These are phyloP conservation scores for Arabis hirsuta DNA, from an alignment of 345 rosid species.

Conservation along the genomic window DNA sequence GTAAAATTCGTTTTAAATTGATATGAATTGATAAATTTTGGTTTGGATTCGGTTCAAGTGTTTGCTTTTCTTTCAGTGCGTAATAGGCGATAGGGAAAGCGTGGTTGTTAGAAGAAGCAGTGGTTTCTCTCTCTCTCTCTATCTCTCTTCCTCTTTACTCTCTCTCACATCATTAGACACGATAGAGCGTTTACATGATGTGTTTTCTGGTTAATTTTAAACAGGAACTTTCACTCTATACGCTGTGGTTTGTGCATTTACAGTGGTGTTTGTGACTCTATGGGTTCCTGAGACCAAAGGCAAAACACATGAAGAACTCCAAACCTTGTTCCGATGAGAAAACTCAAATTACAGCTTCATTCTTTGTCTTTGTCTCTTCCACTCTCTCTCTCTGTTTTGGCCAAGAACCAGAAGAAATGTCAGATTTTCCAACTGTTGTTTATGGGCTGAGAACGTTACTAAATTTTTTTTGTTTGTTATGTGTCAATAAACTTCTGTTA, in stretches of 20 bases:
- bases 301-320: conserved; percentile 87
- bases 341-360: conserved; percentile 24
- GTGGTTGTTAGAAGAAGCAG: conserved; percentile 35
- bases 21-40: no score
- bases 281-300: conserved; percentile 98
- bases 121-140: conserved; percentile 59
- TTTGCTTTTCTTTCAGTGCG: no score
- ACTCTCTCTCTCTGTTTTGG: conserved; percentile 28
- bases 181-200: background rate
- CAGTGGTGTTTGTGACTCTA: conserved; percentile 61
- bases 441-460: conserved; percentile 19
- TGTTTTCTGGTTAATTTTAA: background rate
- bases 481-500: conserved; percentile 43
- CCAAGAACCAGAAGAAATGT: conserved; percentile 33
- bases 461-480: conserved; percentile 43
- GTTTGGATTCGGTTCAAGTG: no score
- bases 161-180: background rate
- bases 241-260: conserved; percentile 59
- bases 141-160: conserved; percentile 20
- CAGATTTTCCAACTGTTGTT: conserved; percentile 35
- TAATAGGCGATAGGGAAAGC: no score
- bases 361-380: conserved; percentile 13
- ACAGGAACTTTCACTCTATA: conserved; percentile 90
- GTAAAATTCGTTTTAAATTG: no score
- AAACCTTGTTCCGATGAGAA: conserved; percentile 78